Evolutionary conservation across 306 rosid species (phyloP), one percentile per base, ranked within the genome.

Genomic region (Cicer judaicum): DNA sequence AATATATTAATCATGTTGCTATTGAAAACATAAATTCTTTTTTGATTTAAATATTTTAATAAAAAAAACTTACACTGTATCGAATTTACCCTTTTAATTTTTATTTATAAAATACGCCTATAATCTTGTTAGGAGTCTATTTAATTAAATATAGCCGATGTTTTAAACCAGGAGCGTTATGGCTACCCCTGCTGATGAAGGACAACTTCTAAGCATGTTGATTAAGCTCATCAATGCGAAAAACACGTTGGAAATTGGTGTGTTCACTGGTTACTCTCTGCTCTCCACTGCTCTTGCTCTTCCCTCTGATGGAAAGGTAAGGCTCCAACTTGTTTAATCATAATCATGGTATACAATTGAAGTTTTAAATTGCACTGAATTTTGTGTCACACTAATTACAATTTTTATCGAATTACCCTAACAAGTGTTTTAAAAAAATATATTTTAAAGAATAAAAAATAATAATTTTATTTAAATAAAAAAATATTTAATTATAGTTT

Each of bases 241-340:
- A 78, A 93, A 92, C 78, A 90, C 98, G 24, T 72, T 90, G 85
- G 98, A 92, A 85, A 93, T 93, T 43, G 98, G 98, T 66, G 98
- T 93, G 53, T 93, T 52, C 87, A 93, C 98, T 2, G 98, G 98
- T 14, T 93, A 93, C 75, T 93, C 98, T 44, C 86, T 93, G 38
- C 97, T 93, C 0, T 88, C 97, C 70, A 89, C 97, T 0, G 98
- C 98, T 54, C 85, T 93, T 5, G 98, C 98, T 55, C 80, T 93
- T 76, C 98, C 97, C 0, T 81, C 80, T 0, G 92, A 91, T 74
- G 98, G 98, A 84, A 84, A 85, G 96, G 74, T 69, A 34, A 12
- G 2, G 18, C 43, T 59, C 9, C 42, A 59, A 59, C 7, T 10
- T 47, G 1, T 10, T 2, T 46, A 47, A 19, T 56, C 34, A 24